Base-by-base conservation (phyloP, 192 early-diverging fungal genomes). In the Gamsiella multidivaricata region DNA sequence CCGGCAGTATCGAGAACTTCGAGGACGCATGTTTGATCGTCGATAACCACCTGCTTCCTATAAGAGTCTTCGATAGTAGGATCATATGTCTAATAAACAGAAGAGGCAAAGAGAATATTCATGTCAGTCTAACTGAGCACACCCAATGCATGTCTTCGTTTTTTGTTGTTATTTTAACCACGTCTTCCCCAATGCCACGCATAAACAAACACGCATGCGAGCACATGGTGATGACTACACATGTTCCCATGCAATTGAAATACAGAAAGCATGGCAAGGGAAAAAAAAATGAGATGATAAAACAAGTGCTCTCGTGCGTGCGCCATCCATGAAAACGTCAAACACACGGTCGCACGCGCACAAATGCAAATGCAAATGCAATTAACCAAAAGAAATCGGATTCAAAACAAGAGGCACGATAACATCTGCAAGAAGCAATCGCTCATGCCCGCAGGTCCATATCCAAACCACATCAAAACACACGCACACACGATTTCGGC, bases 1-100 rank as follows among this genome's bases (percentile, higher is more conserved):
- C 96, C 97, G 47, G 97, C 97, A 42, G 96, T 97, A 86, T 98
- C 97, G 45, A 99, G 87, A 73, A 99, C 94, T 83, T 99, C 96
- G 31, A 99, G 83, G 78, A 98, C 94, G 82, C 96, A 99, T 66
- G 95, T 94, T 80, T 97, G 91, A 41, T 94, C 95, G 82, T 99
- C 97, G 53, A 99, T 94, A 36, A 96, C 96, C 12, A 98, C 95
- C 83, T 98, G 96, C 85, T 96, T 97, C 58, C 96, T 87, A 82
- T 98, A 99, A 18, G 94, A 96, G 81, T 97, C 97, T 83, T 99
- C 97, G 65, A 97, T 99, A 8, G 97, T 99, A 51, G 97, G 97
- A 85, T 98, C 96, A 73, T 98, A 99, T 72, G 94, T 98, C 86
- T 92, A 43, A 26, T 8, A 43, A 11, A 43, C 11, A 28, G 41